These are phyloP conservation scores for Phytophthora boehmeriae DNA, from an alignment of 352 stramenopile species.

Conservation along the genomic window DNA sequence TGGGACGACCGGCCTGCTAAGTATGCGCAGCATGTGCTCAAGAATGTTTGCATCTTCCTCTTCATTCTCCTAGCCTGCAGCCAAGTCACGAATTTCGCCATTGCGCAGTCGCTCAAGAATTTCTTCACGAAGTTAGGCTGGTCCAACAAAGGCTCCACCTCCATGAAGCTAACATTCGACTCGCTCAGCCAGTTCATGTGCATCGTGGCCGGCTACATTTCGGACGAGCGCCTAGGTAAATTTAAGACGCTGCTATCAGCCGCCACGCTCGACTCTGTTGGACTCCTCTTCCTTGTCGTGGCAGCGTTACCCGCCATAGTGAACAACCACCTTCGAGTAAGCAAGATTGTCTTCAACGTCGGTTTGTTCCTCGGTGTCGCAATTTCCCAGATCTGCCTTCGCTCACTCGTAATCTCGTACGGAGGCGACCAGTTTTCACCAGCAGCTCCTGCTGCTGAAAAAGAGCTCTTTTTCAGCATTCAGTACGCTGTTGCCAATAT, in stretches of 20 bases:
- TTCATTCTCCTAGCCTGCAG: conserved; percentile 35
- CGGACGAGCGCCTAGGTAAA: too few species aligned
- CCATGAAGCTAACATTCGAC: too few species aligned
- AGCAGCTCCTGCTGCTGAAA: conserved; percentile 32
- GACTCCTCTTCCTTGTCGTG: conserved; percentile 48
- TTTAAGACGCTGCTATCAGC: conserved; percentile 18
- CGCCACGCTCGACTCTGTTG: conserved; percentile 39
- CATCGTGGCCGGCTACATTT: too few species aligned
- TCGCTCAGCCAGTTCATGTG: too few species aligned
- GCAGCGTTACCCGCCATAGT: conserved; percentile 44
- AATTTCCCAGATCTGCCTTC: too few species aligned
- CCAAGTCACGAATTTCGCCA: conserved; percentile 57
- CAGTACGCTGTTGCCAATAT: conserved; percentile 84
- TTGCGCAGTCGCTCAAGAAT: conserved; percentile 52
- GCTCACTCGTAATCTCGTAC: too few species aligned
- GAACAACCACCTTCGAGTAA: conserved; percentile 14
- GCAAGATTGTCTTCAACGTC: conserved; percentile 48
- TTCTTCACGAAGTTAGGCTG: conserved; percentile 58
- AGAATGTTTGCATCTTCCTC: conserved; percentile 56
- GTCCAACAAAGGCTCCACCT: conserved; percentile 14
- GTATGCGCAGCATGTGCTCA: conserved; percentile 52
- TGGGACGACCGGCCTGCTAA: conserved; percentile 20
- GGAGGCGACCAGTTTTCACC: conserved; percentile 34
- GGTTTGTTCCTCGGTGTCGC: conserved; percentile 32
- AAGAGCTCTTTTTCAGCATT: conserved; percentile 75